phyloP scores from a whole-genome alignment of 345 rosid species.

The Murraya koenigii region DNA sequence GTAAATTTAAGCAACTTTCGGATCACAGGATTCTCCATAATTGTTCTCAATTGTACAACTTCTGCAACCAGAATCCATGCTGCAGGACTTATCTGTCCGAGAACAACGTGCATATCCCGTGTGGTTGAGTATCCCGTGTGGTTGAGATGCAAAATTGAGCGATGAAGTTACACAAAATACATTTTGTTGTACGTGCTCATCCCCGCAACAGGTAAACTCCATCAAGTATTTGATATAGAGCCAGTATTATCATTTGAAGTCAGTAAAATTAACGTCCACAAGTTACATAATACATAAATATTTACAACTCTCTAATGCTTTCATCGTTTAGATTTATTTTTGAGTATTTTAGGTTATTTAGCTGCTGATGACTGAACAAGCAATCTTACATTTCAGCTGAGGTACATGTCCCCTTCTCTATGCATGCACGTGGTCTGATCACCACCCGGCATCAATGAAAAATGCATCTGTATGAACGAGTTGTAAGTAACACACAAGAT shows the following conservation, averaged over 20 bases:
- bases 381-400: background rate
- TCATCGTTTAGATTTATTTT: no score
- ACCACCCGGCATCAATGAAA: background rate
- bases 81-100: background rate
- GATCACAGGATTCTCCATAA: background rate
- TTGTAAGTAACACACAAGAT: background rate
- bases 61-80: background rate
- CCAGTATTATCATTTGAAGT: background rate
- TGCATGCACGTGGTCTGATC: background rate
- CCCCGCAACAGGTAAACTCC: background rate
- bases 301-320: no score
- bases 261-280: background rate
- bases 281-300: no score
- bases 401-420: background rate
- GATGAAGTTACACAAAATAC: background rate
- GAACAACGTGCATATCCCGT: background rate
- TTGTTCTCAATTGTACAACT: background rate
- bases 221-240: background rate
- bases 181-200: background rate
- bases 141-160: slow-evolving; percentile 1
- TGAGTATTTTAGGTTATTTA: no score
- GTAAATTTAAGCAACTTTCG: background rate
- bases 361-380: background rate
- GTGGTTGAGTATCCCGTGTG: background rate
- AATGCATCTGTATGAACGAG: background rate